A percentile compares a stretch with the other conserved stretches of the same genome.
Conservation (phyloP, 352 stramenopile species). For the Elongisporangium prolatum region DNA sequence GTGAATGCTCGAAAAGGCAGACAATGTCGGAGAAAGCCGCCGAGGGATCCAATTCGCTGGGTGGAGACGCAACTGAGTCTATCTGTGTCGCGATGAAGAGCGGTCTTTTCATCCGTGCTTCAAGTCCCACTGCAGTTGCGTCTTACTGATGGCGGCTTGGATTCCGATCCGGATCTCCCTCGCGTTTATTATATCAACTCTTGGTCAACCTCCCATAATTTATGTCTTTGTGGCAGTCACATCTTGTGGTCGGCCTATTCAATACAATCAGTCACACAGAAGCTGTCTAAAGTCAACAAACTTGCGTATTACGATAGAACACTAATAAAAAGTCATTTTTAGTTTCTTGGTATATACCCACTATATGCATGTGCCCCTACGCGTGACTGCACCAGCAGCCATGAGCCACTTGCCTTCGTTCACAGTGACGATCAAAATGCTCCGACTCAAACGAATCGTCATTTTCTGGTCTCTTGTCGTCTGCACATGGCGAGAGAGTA, state of each 20-base stretch:
- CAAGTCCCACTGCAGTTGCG: background rate
- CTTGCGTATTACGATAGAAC: too few species aligned
- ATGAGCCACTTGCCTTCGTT: background rate
- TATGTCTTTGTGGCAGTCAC: background rate
- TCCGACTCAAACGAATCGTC: background rate
- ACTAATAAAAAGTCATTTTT: too few species aligned
- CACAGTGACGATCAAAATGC: background rate
- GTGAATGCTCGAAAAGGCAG: background rate
- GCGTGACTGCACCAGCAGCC: background rate
- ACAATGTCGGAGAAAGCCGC: background rate
- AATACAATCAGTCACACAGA: background rate
- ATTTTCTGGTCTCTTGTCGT: background rate
- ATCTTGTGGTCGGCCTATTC: background rate
- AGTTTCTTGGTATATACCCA: too few species aligned
- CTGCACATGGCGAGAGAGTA: background rate
- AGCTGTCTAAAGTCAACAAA: too few species aligned
- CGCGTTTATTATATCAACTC: background rate
- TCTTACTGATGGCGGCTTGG: background rate
- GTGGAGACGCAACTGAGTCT: background rate
- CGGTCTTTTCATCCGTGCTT: background rate
- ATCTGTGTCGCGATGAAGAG: background rate
- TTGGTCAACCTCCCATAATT: too few species aligned
- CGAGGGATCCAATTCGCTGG: too few species aligned
- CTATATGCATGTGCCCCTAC: too few species aligned
- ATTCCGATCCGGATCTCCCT: background rate